These are phyloP conservation scores for Penicillium samsonianum DNA, from an alignment of 495 filamentous ascomycete species.

Conservation along the genomic window DNA sequence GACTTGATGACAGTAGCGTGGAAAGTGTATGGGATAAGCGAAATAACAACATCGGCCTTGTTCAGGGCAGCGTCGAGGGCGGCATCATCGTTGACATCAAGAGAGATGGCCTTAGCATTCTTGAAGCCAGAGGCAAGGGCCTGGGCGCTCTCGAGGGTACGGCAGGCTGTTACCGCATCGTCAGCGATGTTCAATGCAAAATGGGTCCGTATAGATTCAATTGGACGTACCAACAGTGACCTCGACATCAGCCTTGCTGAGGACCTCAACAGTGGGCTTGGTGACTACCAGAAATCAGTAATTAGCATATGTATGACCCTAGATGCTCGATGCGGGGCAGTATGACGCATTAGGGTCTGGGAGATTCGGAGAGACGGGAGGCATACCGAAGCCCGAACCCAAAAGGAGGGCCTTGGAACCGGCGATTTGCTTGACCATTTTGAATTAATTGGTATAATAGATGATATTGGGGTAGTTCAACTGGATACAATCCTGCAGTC, in stretches of 20 bases:
- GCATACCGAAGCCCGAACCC: constrained; percentile 69
- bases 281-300: constrained; percentile 50
- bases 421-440: constrained; percentile 41
- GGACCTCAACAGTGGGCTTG: constrained; percentile 74
- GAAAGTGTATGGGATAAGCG: constrained; percentile 89
- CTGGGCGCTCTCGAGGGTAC: constrained; percentile 76
- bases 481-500: constrained; percentile 6
- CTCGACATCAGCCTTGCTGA: constrained; percentile 71
- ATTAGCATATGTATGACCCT: constrained; percentile 18
- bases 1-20: constrained; percentile 89
- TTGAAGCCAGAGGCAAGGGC: constrained; percentile 70
- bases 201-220: background rate
- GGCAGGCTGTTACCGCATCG: constrained; percentile 62
- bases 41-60: constrained; percentile 77
- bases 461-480: constrained; percentile 13
- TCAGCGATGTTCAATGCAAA: background rate
- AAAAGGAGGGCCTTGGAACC: constrained; percentile 67
- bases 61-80: constrained; percentile 77
- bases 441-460: constrained; percentile 27
- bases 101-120: constrained; percentile 70
- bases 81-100: constrained; percentile 74
- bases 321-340: constrained; percentile 34
- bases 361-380: background rate
- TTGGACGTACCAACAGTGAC: constrained; percentile 74
- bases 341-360: constrained; percentile 6